Evolutionary conservation across 1,284 basidiomycete species (phyloP), one percentile per base, ranked within the genome.

Genomic region (Cryptococcus neoformans): DNA sequence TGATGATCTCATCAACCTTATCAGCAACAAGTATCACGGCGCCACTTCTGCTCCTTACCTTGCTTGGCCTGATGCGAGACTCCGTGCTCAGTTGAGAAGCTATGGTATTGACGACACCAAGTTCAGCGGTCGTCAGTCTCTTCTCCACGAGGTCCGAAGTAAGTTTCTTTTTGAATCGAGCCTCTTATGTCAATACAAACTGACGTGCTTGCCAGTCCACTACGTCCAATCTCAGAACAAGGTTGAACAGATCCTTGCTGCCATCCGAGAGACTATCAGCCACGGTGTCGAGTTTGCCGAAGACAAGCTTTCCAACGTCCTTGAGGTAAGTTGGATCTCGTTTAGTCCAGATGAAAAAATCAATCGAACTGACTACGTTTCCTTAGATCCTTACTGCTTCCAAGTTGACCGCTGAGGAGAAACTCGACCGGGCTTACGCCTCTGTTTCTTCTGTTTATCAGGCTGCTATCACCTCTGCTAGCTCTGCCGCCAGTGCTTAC

Each of bases 61-160:
- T 51, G 82, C 83, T n/a, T 94, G 91, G 91, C 90, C 91, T 12
- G 90, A 93, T 67, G 88, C 91, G 3, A 84, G 90, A 47, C 83
- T 94, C 37, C 87, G 91, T 54, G 89, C 88, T 0, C 91, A 87
- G 73, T 82, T 93, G 36, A 83, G 89, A 57, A 84, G 87, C 69
- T 82, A 83, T 59, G 87, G 87, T 51, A 67, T 92, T 41, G 80
- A 82, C 61, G 89, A 92, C 67, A 80, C 81, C 16, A 80, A 82
- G 56, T 79, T 88, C 45, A 82, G 81, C 1, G 74, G 73, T 11
- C 84, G 90, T 48, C 84, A 87, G 6, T 86, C 84, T 16, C 82
- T 93, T 17, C 80, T 93, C 49, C 79, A 79, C 68, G 89, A 91
- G 75, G 83, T 84, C 7, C 87, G 60, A 85, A 87, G 71, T 73